Evolutionary conservation across 371 early-diverging fungal genomes (phyloP), one percentile per base, ranked within the genome.

Genomic region (Mucor racemosus): DNA sequence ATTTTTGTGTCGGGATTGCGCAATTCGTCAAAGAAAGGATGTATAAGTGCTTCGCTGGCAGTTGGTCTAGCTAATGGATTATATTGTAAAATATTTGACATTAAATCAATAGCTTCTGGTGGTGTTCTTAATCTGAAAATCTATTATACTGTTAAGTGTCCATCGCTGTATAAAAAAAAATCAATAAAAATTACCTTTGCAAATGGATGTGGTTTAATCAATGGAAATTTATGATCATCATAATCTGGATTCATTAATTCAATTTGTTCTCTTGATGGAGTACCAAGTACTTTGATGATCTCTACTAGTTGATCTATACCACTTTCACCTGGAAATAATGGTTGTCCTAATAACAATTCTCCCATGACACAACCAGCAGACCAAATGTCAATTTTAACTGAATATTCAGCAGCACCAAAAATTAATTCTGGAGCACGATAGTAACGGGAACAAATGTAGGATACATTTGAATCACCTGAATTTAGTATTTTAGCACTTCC

Each of bases 221-320:
- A 91, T 68, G 97, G 97, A 78, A 97, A 97, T 73, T 95, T 95
- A 84, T 95, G 96, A 68, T 96, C 96, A 72, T 91, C 91, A 75
- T 97, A 96, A 81, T 93, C 91, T 40, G 91, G 93, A 79, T 97
- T 97, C 94, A 97, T 96, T 39, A 91, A 80, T 73, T 90, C 86
- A 72, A 97, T 96, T 76, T 97, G 96, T 67, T 96, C 96, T 65
- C 92, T 87, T 34, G 94, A 90, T 15, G 99, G 99, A 5, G 98
- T 98, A 48, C 99, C 99, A 38, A 99, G 86, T 8, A 97, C 93
- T 80, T 96, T 96, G 85, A 99, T 98, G 72, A 99, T 99, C 81
- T 98, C 97, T 26, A 98, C 97, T 31, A 99, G 81, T 80, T 99
- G 99, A 76, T 99, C 99, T 54, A 99, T 96, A 50, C 97, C 97